Percentiles rank a stretch among this genome's conserved stretches.
Evolutionary conservation across 345 rosid species (phyloP).

Genomic region (Brassica nigra): DNA sequence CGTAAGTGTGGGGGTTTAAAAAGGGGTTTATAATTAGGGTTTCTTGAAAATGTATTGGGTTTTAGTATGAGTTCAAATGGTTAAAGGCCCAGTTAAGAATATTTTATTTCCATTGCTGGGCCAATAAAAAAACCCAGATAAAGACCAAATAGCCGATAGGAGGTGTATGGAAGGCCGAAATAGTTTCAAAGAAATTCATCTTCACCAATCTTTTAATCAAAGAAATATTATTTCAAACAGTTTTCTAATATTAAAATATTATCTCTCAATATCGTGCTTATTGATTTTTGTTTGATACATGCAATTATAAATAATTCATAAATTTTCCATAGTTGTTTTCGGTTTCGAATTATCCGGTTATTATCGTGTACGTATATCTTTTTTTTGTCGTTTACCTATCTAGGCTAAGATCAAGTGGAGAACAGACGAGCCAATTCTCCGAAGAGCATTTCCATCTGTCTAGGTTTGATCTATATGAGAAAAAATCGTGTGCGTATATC

Average conservation of each 20-base stretch:
- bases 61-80: not conserved
- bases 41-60: not conserved
- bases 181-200: not conserved
- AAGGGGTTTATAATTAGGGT: not conserved
- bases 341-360: not conserved
- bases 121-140: not conserved
- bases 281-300: not conserved
- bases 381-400: too few relatives aligned
- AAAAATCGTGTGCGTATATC: too few relatives aligned
- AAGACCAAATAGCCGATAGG: not conserved
- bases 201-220: too few relatives aligned
- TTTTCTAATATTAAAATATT: too few relatives aligned
- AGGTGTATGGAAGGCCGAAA: not conserved
- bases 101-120: not conserved
- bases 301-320: not conserved
- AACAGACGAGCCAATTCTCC: too few relatives aligned
- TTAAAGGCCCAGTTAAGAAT: not conserved
- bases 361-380: too few relatives aligned
- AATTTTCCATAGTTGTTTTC: too few relatives aligned
- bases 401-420: too few relatives aligned
- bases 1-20: not conserved
- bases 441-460: too few relatives aligned
- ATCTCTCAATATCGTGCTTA: not conserved
- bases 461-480: too few relatives aligned
- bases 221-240: too few relatives aligned